Evolutionary conservation across 176 grass and related monocot species (phyloP).

Genomic region (Triticum timopheevii): DNA sequence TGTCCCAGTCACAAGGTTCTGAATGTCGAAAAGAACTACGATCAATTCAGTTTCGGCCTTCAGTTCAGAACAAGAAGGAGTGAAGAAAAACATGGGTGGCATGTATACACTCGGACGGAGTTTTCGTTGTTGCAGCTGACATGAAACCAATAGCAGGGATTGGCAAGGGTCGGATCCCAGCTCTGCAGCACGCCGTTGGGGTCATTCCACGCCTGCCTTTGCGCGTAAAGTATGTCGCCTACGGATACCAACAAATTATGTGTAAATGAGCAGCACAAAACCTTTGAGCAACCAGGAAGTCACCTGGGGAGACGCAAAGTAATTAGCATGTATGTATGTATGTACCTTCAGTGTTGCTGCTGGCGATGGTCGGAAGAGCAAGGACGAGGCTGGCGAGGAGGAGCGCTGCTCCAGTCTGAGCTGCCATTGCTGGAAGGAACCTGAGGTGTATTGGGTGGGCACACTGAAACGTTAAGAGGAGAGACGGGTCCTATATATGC

Average conservation of each 20-base stretch:
- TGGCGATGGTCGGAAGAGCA: constrained; percentile 27
- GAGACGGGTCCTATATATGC: constrained; percentile 8
- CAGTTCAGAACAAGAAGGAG: too few species aligned
- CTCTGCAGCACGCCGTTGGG: constrained; percentile 32
- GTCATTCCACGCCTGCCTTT: constrained; percentile 36
- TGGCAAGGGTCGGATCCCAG: constrained; percentile 46
- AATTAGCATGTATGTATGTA: background rate
- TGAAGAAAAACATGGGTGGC: too few species aligned
- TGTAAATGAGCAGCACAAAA: background rate
- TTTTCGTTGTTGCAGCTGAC: constrained; percentile 40
- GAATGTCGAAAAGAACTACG: background rate
- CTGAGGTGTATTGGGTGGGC: background rate
- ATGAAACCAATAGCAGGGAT: constrained; percentile 54
- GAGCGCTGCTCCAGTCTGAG: background rate
- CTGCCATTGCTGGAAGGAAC: constrained; percentile 20
- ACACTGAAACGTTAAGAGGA: too few species aligned
- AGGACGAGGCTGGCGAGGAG: constrained; percentile 6
- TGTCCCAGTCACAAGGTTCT: background rate
- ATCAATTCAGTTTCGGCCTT: too few species aligned
- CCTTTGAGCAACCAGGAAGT: background rate
- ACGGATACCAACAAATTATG: background rate
- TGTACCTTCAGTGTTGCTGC: constrained; percentile 48
- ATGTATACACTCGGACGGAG: constrained; percentile 30
- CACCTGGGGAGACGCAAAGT: background rate
- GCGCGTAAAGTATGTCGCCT: constrained; percentile 52